Base-by-base conservation (phyloP, 2,329 filamentous ascomycete species). In the Trichoderma afroharzianum region DNA sequence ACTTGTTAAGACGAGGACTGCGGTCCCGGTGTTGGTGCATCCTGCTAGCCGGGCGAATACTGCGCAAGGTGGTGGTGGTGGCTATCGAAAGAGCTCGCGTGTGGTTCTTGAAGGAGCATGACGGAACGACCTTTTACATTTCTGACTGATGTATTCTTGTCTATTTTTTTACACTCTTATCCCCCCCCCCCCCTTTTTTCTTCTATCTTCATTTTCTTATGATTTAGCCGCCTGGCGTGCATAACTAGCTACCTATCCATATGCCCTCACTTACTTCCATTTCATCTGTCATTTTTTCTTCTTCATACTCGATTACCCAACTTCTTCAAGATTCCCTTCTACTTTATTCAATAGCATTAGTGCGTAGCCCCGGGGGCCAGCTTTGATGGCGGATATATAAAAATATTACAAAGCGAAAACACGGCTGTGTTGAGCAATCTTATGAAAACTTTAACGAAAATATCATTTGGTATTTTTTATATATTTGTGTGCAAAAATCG, bases 1-100 rank as follows among this genome's bases (percentile, higher is more conserved):
- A 1, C 73, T 82, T 6, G 75, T 76, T 14, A 80, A 80, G 76
- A 83, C 80, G 14, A 82, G 82, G 76, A 81, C 78, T 39, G 78
- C 82, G 11, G 87, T 83, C 61, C 86, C 87, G 7, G 85, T 81
- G 1, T 74, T 87, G 63, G 81, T 89, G 4, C 81, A 81, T 62
- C 80, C 80, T 12, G 75, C 80, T 36, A 74, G 79, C 15, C 74
- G 77, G 28, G 72, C 68, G 9, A 69, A 79, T 43, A 74, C 79
- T 30, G 78, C 81, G 61, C 75, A 81, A 43, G 78, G 78, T 3
- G 26, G 26, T 21, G 82, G 81, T 3, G 43, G 43, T 21, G 82
- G 81, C 70, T 78, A 85, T 73, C 82, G 86, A 72, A 85, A 85
- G 79, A 89, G 88, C 76, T 86, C 88, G 78, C 82, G 83, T 71